Conservation (phyloP, 2,329 filamentous ascomycete species). For the Penicillium sp. region DNA sequence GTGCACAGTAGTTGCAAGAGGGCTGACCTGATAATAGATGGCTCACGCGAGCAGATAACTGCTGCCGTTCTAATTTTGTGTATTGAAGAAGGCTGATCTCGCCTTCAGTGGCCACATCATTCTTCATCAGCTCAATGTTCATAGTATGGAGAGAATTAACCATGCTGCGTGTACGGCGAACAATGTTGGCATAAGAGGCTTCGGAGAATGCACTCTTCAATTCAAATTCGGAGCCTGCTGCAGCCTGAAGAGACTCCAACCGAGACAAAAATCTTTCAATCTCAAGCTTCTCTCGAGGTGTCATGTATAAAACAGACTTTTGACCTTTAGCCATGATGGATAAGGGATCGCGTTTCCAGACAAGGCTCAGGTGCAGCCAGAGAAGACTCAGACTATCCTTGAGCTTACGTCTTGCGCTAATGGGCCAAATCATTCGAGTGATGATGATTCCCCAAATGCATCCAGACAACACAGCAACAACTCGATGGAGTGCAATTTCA, state of each 20-base stretch:
- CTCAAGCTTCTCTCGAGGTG: constrained; percentile 79
- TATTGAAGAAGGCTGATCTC: constrained; percentile 77
- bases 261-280: constrained; percentile 75
- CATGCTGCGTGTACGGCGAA: constrained; percentile 77
- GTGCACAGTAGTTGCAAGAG: background rate
- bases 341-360: constrained; percentile 92
- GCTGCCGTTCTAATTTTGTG: constrained; percentile 72
- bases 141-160: constrained; percentile 95
- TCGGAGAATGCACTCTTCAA: constrained; percentile 82
- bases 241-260: constrained; percentile 68
- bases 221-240: constrained; percentile 83
- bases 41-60: constrained; percentile 83
- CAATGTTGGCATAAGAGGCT: constrained; percentile 67
- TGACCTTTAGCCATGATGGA: constrained; percentile 63
- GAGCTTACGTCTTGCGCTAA: constrained; percentile 82
- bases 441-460: constrained; percentile 91
- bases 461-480: constrained; percentile 79
- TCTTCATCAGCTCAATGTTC: constrained; percentile 85
- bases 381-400: constrained; percentile 86
- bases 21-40: constrained; percentile 67
- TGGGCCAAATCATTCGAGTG: constrained; percentile 88
- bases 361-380: constrained; percentile 89
- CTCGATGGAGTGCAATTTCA: constrained; percentile 83
- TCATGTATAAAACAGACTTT: constrained; percentile 70
- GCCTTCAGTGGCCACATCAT: constrained; percentile 69